Conservation (phyloP, 140 eudicot genomes). For the Stevia rebaudiana region DNA sequence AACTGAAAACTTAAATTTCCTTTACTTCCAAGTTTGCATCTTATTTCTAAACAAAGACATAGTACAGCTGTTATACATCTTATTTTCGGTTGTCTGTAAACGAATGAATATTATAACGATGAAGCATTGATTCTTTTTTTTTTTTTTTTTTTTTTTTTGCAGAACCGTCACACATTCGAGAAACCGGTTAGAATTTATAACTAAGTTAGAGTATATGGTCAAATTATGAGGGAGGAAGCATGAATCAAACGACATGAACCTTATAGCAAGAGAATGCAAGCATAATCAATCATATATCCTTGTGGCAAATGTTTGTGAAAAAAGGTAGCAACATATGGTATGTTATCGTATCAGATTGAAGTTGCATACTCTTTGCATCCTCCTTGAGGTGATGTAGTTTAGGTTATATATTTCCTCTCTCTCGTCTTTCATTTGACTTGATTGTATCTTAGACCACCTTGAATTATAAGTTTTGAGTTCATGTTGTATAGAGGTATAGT, state of each 20-base stretch:
- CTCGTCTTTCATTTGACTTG: slow-evolving; percentile 20
- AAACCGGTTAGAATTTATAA: slow-evolving; percentile 78
- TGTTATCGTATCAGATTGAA: slow-evolving; percentile 19
- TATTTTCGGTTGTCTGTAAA: not conserved
- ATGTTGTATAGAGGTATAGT: slow-evolving; percentile 35
- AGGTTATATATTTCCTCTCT: slow-evolving; percentile 23
- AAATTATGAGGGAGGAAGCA: slow-evolving; percentile 20
- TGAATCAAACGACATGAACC: slow-evolving; percentile 21
- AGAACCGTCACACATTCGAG: slow-evolving; percentile 78
- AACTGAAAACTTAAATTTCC: not conserved
- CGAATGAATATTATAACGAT: not conserved
- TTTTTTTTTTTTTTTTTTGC: no score
- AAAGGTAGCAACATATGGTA: slow-evolving; percentile 20
- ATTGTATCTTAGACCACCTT: slow-evolving; percentile 24
- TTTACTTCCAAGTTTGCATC: not conserved
- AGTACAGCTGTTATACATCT: not conserved
- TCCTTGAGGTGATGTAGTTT: slow-evolving; percentile 34
- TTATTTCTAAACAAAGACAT: not conserved
- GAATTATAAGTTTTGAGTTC: slow-evolving; percentile 21
- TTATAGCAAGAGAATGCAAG: slow-evolving; percentile 26
- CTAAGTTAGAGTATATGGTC: slow-evolving; percentile 24
- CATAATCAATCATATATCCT: slow-evolving; percentile 14
- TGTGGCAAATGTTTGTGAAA: slow-evolving; percentile 27
- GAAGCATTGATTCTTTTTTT: not conserved
- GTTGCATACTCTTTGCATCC: slow-evolving; percentile 26